Evolutionary conservation across 768 basidiomycete genomes (phyloP).

Genomic region (Tulasnella sp.): DNA sequence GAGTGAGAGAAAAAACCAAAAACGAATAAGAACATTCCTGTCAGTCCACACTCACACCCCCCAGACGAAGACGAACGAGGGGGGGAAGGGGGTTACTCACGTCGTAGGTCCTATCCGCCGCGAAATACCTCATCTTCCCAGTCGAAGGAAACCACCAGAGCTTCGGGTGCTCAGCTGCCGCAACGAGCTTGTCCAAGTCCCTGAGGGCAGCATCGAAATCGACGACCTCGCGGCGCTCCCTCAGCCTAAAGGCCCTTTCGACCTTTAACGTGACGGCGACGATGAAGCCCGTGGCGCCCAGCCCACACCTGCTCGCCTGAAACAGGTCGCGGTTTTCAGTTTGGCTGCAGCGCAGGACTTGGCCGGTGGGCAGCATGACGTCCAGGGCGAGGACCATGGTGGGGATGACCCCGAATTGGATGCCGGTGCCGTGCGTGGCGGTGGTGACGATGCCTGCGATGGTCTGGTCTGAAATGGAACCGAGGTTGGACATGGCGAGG

Average conservation of each 20-base stretch:
- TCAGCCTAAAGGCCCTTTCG: slow-evolving; percentile 75
- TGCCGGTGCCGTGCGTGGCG: slow-evolving; percentile 90
- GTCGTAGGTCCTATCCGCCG: slow-evolving; percentile 23
- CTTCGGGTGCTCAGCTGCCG: slow-evolving; percentile 79
- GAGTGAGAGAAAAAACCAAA: slow-evolving; percentile 10
- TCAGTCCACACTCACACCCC: neutral
- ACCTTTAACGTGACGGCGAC: slow-evolving; percentile 71
- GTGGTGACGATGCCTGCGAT: slow-evolving; percentile 90
- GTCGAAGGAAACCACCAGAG: slow-evolving; percentile 93
- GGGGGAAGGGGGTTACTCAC: slow-evolving; percentile 7
- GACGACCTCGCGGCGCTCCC: slow-evolving; percentile 61
- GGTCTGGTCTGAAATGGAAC: slow-evolving; percentile 95
- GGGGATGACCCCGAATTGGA: slow-evolving; percentile 73
- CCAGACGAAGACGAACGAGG: neutral
- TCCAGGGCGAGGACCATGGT: slow-evolving; percentile 71
- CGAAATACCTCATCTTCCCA: slow-evolving; percentile 68
- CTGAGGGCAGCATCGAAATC: slow-evolving; percentile 60
- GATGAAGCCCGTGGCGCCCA: slow-evolving; percentile 88
- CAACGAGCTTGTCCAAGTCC: slow-evolving; percentile 52
- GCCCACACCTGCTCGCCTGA: slow-evolving; percentile 81
- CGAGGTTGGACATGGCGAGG: slow-evolving; percentile 87
- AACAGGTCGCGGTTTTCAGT: slow-evolving; percentile 68
- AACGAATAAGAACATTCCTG: neutral
- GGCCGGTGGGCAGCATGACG: slow-evolving; percentile 72
- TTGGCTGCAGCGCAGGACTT: slow-evolving; percentile 58